Conservation (phyloP, 2,329 filamentous ascomycete genomes). For the Beauveria australis region DNA sequence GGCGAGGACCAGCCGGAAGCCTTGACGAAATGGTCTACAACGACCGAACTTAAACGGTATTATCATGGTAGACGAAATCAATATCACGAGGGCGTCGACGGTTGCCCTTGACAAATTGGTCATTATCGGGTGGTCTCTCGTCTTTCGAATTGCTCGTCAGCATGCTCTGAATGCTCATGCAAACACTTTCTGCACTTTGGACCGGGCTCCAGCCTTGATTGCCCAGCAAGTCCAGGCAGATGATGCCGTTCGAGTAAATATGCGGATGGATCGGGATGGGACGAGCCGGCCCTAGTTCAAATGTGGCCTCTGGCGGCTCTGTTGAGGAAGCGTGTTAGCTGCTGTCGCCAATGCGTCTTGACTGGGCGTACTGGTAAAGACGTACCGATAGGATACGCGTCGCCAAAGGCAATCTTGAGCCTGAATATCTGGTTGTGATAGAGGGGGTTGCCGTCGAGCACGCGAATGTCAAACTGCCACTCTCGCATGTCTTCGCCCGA, state of each 20-base stretch:
- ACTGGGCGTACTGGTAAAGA: background rate
- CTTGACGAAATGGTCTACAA: background rate
- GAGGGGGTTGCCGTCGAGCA: slow-evolving; percentile 83
- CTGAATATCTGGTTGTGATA: slow-evolving; percentile 75
- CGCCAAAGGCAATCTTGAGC: slow-evolving; percentile 78
- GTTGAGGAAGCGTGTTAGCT: slow-evolving; percentile 5
- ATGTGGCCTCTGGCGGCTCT: slow-evolving; percentile 95
- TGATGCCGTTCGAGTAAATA: slow-evolving; percentile 97
- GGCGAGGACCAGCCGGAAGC: background rate
- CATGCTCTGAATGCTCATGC: slow-evolving; percentile 98
- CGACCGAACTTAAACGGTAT: slow-evolving; percentile 49
- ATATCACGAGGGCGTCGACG: slow-evolving; percentile 77
- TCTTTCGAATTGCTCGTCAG: slow-evolving; percentile 88
- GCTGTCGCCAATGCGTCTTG: too few relatives aligned
- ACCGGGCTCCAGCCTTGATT: slow-evolving; percentile 90
- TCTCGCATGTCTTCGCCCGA: slow-evolving; percentile 62
- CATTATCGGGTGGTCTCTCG: slow-evolving; percentile 83
- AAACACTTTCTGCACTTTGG: slow-evolving; percentile 93
- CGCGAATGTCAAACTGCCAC: slow-evolving; percentile 87
- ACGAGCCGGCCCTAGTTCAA: slow-evolving; percentile 56
- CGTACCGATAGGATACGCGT: slow-evolving; percentile 82
- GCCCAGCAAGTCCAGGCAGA: slow-evolving; percentile 89
- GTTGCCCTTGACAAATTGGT: slow-evolving; percentile 78
- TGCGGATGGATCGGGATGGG: slow-evolving; percentile 91
- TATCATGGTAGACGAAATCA: slow-evolving; percentile 89